Evolutionary conservation across 306 rosid genomes (phyloP), one percentile per base, ranked within the genome.

Genomic region (Malus orientalis): DNA sequence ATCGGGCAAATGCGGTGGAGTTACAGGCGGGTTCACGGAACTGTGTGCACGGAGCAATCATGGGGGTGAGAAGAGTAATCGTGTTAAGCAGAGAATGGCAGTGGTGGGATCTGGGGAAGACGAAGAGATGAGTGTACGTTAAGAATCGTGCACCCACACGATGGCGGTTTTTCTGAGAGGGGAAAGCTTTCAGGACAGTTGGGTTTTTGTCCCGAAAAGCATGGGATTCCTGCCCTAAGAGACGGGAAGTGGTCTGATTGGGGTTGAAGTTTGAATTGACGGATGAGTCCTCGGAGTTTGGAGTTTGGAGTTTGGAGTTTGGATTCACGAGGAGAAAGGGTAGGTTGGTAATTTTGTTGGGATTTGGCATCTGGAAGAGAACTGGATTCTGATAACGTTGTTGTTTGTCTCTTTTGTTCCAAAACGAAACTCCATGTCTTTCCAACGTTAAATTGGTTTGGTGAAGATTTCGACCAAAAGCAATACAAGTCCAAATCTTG

Each of bases 91-190:
- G 80, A 82, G 78, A 70, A 27, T 40, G 38, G 70, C 23, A n/a
- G 64, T 83, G 79, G 85, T 73, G 89, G 87, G 94, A 93, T 89
- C 92, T 76, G 70, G 79, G 81, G 81, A 66, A 80, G 85, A 64
- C 87, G 61, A 40, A 22, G 75, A 74, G 70, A 84, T 2, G 63
- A 86, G 85, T 76, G 75, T 36, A 91, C 89, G 97, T 87, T 82
- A 87, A 83, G 97, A 84, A 86, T 89, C 82, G 69, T 40, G 81
- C 66, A 76, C 62, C 62, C 27, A 38, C 82, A 44, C 20, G 71
- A 32, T 59, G 33, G 23, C 29, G 67, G 81, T 23, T 68, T 47
- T 66, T 23, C 19, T 13, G n/a, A 3, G 67, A 29, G 44, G 42
- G 70, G 13, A 36, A 66, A 8, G 33, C 64, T 36, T 11, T 44